Evolutionary conservation across 106 monocot genomes (phyloP), one percentile per base, ranked within the genome.

Genomic region (Posidonia australis): DNA sequence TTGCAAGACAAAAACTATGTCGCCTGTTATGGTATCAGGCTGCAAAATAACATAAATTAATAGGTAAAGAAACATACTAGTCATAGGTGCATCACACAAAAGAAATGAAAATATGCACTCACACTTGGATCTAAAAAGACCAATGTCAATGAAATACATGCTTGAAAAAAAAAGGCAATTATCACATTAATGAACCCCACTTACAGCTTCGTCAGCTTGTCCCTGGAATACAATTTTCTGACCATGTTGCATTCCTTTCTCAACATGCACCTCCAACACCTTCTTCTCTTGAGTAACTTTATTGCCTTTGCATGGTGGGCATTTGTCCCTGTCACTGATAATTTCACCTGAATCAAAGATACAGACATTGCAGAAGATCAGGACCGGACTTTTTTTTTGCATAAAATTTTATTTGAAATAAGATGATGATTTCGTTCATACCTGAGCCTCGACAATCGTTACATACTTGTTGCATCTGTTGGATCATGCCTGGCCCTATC

Each of bases 191-290:
- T 36, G 2, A 36, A 36, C 7, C 36, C 36, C 2, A 60, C 88
- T 83, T 65, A 88, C 88, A 70, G 81, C 80, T 85, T 93, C 83
- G 75, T 93, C 88, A 70, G 88, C 88, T 70, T 88, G 72, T 63
- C 93, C 93, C 59, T 79, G 69, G 68, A 85, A 85, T 29, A 81
- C 77, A 70, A 93, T 83, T 69, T 89, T 93, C 67, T 89, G 88
- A 17, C 85, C 85, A 75, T 86, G 78, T 28, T 83, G 77, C 88
- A 93, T 93, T 71, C 93, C 93, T 60, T 83, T 93, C 70, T 93
- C 93, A 60, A 88, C 83, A 77, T 79, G 66, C 57, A 93, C 85
- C 64, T 88, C 93, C 23, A 85, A 47, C 30, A 93, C 83, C 72
- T 89, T 88, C 75, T 88, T 83, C 69, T 85, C 85, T 67, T 72